Evolutionary conservation across 2,329 filamentous ascomycete genomes (phyloP).

Genomic region (Thielaviopsis musarum): DNA sequence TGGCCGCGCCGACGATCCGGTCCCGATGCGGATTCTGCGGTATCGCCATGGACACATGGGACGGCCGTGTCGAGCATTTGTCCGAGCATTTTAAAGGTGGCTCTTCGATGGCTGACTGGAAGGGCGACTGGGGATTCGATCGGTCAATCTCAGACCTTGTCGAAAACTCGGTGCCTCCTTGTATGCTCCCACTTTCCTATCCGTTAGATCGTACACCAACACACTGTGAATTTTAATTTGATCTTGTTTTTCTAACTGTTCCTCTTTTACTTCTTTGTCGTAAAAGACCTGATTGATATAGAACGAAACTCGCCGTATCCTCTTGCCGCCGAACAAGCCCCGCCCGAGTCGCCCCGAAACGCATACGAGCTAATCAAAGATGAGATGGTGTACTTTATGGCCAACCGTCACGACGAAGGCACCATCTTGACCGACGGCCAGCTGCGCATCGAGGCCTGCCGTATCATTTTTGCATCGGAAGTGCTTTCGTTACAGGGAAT

Average conservation of each 20-base stretch:
- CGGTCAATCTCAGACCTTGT: slow-evolving; percentile 42
- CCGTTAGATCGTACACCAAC: slow-evolving; percentile 21
- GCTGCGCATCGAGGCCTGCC: slow-evolving; percentile 40
- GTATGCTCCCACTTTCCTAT: slow-evolving; percentile 29
- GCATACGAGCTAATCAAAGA: slow-evolving; percentile 45
- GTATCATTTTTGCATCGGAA: slow-evolving; percentile 39
- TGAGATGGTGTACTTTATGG: slow-evolving; percentile 36
- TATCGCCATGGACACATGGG: slow-evolving; percentile 44
- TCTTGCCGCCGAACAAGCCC: slow-evolving; percentile 29
- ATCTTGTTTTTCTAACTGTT: neutral
- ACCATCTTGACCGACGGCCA: slow-evolving; percentile 33
- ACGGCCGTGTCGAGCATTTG: slow-evolving; percentile 41
- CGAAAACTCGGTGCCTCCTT: slow-evolving; percentile 50
- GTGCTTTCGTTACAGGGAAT: slow-evolving; percentile 25
- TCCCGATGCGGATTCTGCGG: slow-evolving; percentile 51
- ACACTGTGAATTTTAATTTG: slow-evolving; percentile 22
- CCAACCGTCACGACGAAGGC: slow-evolving; percentile 26
- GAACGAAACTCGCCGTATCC: slow-evolving; percentile 41
- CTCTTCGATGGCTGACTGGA: slow-evolving; percentile 51
- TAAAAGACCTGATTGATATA: slow-evolving; percentile 45
- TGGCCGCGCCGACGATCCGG: slow-evolving; percentile 41
- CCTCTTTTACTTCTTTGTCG: neutral
- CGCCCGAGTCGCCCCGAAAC: slow-evolving; percentile 32
- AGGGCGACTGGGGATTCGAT: slow-evolving; percentile 54
- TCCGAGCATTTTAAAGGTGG: slow-evolving; percentile 53